Conservation (phyloP, 202 grass and related monocot species). For the Setaria viridis region DNA sequence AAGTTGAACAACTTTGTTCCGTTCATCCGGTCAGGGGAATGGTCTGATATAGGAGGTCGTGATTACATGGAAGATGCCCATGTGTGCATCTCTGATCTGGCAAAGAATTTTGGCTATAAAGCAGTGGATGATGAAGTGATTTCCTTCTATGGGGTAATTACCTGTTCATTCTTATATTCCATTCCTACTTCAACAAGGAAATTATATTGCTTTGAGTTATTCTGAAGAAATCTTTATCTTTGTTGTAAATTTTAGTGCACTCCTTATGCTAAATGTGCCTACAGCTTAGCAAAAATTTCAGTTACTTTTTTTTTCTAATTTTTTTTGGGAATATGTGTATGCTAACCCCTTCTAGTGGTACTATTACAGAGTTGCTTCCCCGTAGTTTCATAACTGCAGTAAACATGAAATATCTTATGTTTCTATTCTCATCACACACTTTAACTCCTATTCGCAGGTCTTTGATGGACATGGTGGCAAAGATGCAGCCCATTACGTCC, state of each 20-base stretch:
- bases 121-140: conserved; percentile 60
- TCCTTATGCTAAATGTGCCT: neutral
- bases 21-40: conserved; percentile 73
- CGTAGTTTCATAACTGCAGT: neutral
- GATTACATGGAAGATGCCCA: conserved; percentile 90
- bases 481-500: conserved; percentile 85
- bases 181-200: conserved; percentile 12
- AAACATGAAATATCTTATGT: conserved; percentile 7
- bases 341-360: neutral
- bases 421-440: neutral
- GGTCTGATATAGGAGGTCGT: conserved; percentile 82
- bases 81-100: conserved; percentile 90
- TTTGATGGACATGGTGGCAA: conserved; percentile 99
- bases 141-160: conserved; percentile 91
- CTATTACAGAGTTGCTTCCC: conserved; percentile 14
- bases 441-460: conserved; percentile 55
- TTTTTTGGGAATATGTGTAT: neutral
- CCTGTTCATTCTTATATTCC: conserved; percentile 14
- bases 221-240: neutral
- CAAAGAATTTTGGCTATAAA: conserved; percentile 69
- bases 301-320: neutral
- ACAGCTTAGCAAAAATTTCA: neutral
- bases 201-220: neutral
- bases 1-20: conserved; percentile 52
- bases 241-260: neutral